Evolutionary conservation across 164 flowering plant species (phyloP), one percentile per base, ranked within the genome.

Genomic region (Chimonanthus salicifolius): DNA sequence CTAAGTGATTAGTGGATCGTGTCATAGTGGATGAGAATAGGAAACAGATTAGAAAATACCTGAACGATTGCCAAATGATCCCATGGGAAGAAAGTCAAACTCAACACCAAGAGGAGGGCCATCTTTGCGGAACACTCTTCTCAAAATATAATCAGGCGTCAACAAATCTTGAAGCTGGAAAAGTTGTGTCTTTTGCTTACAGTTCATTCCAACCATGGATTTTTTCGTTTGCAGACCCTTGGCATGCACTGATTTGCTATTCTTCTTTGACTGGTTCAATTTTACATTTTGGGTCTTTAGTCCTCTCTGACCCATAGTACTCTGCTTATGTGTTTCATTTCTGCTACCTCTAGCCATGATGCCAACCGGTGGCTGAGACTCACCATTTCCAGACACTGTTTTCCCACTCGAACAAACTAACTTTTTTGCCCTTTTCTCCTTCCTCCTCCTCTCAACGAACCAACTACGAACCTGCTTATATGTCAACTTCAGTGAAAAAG

Each of bases 81-180:
- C 67, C 5, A 82, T 64, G 45, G 97, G 97, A 78, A 84, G 87
- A 78, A 81, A 60, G 78, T 90, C 97, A 74, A 92, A 94, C 71
- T 85, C 87, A 7, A 67, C 79, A 45, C 98, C 98, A 74, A 94
- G 94, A 18, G 87, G 83, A 70, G 98, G 98, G 49, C 97, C 97
- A 77, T 92, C 97, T 79, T 92, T 90, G 11, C 97, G 83, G 71
- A 94, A 94, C 18, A 91, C 71, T 80, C 84, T 90, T 65, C 74
- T 72, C 80, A 90, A 62, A 75, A 94, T 84, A 78, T 84, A 79
- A 16, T 88, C 92, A 2, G 87, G 77, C 75, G 84, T 67, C 45
- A 85, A 74, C 62, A 83, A 74, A 64, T 87, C 89, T 78, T 91
- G 97, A 75, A 82, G 77, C 54, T 45, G 65, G 15, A 33, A n/a